These are phyloP conservation scores for Colletotrichum kahawae DNA, from an alignment of 2,329 filamentous ascomycete genomes.

Conservation along the genomic window DNA sequence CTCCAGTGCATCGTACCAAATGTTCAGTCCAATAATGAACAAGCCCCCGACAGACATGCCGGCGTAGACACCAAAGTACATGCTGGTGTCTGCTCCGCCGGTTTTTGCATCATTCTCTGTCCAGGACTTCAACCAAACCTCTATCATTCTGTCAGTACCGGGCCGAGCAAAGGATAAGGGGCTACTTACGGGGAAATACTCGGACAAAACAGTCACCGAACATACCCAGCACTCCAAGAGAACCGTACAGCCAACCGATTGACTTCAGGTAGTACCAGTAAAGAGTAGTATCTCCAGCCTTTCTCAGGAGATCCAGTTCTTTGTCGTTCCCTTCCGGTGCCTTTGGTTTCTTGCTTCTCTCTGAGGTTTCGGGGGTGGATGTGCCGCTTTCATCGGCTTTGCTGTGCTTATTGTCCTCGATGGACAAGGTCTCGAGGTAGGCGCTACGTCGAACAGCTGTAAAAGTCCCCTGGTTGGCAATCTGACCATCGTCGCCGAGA, in stretches of 20 bases:
- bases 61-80: conserved; percentile 30
- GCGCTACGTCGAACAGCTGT: background rate
- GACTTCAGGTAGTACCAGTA: conserved; percentile 15
- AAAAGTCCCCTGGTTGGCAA: background rate
- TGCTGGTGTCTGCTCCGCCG: conserved; percentile 15
- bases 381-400: background rate
- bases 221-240: background rate
- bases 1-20: background rate
- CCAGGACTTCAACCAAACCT: conserved; percentile 22
- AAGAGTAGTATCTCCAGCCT: background rate
- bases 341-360: background rate
- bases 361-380: background rate
- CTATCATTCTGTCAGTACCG: background rate
- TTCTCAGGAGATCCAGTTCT: background rate
- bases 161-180: accelerated
- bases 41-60: background rate
- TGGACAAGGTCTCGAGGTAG: background rate
- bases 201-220: background rate
- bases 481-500: background rate
- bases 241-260: conserved; percentile 4
- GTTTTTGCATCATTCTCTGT: conserved; percentile 23
- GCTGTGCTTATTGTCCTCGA: background rate
- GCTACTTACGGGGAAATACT: background rate
- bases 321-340: background rate
- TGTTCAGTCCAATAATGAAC: background rate